Base-by-base conservation (phyloP, 768 basidiomycete species). In the Pilatotrama ljubarskyi region DNA sequence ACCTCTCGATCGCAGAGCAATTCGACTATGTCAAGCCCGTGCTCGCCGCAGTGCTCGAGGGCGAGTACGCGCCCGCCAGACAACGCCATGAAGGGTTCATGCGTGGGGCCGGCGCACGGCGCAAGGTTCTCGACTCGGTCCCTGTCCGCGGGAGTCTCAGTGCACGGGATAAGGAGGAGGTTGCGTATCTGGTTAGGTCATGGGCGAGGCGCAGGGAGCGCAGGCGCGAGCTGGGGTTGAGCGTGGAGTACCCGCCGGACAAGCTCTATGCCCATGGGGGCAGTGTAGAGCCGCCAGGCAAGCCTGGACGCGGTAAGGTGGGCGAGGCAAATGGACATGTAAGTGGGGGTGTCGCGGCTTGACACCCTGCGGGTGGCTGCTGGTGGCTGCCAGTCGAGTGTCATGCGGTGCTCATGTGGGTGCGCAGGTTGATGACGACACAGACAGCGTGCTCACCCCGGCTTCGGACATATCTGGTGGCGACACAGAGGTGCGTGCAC, bases 1-100 rank as follows among this genome's bases (percentile, higher is more conserved):
- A 76, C 20, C 77, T 90, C 29, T 55, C 77, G 6, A 77, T 89
- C 7, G 76, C 75, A 18, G 72, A 81, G 38, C 88, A 92, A 63
- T 82, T 93, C 55, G 79, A 74, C 11, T 90, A 89, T 65, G 77
- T 82, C 25, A 90, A 86, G 61, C 84, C 84, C 1, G 76, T 91
- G 14, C 73, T 93, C 42, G 72, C 66, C 24, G 85, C 84, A 1
- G 80, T 91, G 32, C 69, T 92, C 35, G 79, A 78, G 35, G 81
- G 81, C 32, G 64, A 68, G 32, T 91, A 88, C 67, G 61, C 55
- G 1, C 90, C 91, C 1, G 82, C 83, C 2, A 67, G 62, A 55
- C 64, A 65, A 25, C 77, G 77, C 22, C 85, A 90, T 62, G 73
- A 75, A 6, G 70, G 69, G 0, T 91, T 86, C 64, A 79, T 91